Percentiles rank a stretch among this genome's conserved stretches.
Conservation (phyloP, 2,329 filamentous ascomycete genomes). For the Phyllachora maydis region DNA sequence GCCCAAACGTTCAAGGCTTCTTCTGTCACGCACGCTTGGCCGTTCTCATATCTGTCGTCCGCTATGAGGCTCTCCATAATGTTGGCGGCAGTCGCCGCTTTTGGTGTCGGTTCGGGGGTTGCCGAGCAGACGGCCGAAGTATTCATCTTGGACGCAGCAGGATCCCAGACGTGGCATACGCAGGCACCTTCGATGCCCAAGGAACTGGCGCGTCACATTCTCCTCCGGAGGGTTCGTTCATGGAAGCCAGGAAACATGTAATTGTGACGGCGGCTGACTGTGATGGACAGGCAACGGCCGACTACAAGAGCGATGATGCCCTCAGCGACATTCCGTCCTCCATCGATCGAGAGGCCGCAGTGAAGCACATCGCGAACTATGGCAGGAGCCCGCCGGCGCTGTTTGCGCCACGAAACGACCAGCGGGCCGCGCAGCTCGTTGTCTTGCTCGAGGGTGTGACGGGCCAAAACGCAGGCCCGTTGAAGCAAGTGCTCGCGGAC, state of each 20-base stretch:
- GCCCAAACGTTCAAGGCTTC: too few species aligned
- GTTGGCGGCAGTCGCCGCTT: too few species aligned
- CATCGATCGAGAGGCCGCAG: conserved; percentile 22
- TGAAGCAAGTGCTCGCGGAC: conserved; percentile 18
- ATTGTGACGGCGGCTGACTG: conserved; percentile 1
- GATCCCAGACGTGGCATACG: too few species aligned
- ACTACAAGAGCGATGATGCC: conserved; percentile 19
- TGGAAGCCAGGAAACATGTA: too few species aligned
- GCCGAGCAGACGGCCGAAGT: too few species aligned
- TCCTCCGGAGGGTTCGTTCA: conserved; percentile 31
- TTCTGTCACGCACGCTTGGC: too few species aligned
- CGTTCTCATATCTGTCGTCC: too few species aligned
- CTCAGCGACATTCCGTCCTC: conserved; percentile 21
- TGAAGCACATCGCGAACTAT: conserved; percentile 38
- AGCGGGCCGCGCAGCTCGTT: conserved; percentile 29
- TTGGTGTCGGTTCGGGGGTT: too few species aligned
- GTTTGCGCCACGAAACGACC: conserved; percentile 20
- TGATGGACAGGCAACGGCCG: conserved; percentile 6
- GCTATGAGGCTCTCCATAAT: too few species aligned
- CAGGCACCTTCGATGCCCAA: conserved; percentile 24
- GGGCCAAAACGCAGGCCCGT: conserved; percentile 16
- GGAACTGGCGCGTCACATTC: conserved; percentile 33
- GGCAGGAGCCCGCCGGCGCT: conserved; percentile 29
- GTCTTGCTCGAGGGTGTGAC: conserved; percentile 37
- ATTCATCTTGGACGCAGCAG: too few species aligned